Conservation (phyloP, 345 rosid species). For the Citrus inodora region DNA sequence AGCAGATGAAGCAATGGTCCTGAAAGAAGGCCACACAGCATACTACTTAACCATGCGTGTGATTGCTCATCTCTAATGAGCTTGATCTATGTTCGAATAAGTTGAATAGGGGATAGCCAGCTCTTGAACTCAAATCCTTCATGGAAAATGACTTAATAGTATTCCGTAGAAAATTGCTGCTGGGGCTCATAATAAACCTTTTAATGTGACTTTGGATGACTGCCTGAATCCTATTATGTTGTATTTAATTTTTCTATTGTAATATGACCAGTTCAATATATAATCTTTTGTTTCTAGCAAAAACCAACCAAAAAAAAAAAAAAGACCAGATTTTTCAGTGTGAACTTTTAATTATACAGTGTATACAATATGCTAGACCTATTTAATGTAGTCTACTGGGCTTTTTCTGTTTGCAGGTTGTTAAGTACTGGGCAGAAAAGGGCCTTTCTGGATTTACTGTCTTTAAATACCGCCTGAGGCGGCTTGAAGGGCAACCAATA, state of each 20-base stretch:
- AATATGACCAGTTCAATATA: not conserved
- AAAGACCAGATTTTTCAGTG: not conserved
- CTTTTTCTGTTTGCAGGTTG: constrained; percentile 46
- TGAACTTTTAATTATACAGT: not conserved
- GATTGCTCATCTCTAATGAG: not conserved
- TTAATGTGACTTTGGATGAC: not conserved
- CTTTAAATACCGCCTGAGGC: constrained; percentile 61
- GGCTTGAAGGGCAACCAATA: constrained; percentile 73
- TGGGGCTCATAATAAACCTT: not conserved
- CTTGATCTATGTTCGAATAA: not conserved
- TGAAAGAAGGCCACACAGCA: not conserved
- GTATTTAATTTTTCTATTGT: not conserved
- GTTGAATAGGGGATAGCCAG: not conserved
- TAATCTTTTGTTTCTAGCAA: too few species aligned
- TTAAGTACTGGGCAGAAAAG: constrained; percentile 77
- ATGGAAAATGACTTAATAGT: not conserved
- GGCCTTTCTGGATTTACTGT: constrained; percentile 92
- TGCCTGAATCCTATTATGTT: not conserved
- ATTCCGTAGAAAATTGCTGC: not conserved
- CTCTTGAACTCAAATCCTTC: not conserved
- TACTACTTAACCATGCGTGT: not conserved
- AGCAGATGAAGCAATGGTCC: not conserved
- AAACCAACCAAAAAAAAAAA: too few species aligned
- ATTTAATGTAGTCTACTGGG: not conserved
- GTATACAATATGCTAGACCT: not conserved